phyloP scores from a whole-genome alignment of 345 rosid species.

The Arabidopsis arenosa region DNA sequence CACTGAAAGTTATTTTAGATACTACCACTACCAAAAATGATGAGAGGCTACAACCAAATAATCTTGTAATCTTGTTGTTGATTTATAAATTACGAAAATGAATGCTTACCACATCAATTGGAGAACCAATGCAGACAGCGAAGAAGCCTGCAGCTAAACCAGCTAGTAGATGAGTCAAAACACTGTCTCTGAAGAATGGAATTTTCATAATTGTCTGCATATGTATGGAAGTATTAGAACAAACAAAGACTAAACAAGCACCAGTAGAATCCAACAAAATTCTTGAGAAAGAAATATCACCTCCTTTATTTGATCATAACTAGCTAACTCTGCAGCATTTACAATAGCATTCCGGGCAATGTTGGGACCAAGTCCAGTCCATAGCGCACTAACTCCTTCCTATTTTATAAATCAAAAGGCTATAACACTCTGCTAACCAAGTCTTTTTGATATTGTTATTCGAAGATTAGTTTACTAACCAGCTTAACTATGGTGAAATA shows the following conservation, averaged over 20 bases:
- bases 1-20: conserved; percentile 17
- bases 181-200: conserved; percentile 88
- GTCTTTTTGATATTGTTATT: background rate
- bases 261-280: conserved; percentile 33
- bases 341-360: conserved; percentile 91
- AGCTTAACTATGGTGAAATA: conserved; percentile 77
- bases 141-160: conserved; percentile 95
- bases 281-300: conserved; percentile 44
- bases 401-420: conserved; percentile 29
- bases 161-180: conserved; percentile 81
- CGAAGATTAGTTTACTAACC: conserved; percentile 49
- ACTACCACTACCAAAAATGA: conserved; percentile 24
- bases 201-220: conserved; percentile 96
- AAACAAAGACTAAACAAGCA: conserved; percentile 35
- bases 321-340: conserved; percentile 98
- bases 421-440: conserved; percentile 18
- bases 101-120: conserved; percentile 82
- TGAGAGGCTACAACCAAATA: background rate
- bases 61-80: conserved; percentile 33
- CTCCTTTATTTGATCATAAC: conserved; percentile 96
- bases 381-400: conserved; percentile 89
- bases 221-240: conserved; percentile 54
- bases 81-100: conserved; percentile 30
- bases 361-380: conserved; percentile 99
- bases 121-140: conserved; percentile 95